Conservation (phyloP, 352 stramenopile genomes). For the Phytophthora uliginosa region DNA sequence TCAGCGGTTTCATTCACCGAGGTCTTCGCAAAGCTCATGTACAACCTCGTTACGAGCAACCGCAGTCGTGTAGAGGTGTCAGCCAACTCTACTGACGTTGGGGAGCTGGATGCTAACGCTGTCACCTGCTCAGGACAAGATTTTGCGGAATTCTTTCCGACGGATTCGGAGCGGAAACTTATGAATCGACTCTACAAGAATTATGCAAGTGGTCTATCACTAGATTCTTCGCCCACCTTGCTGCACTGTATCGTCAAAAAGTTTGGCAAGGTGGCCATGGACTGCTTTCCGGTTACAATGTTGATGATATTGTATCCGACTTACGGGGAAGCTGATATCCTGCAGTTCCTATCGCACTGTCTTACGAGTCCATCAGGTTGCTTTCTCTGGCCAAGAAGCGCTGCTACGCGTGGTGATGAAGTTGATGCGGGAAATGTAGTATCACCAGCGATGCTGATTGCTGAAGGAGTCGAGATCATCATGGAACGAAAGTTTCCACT, state of each 20-base stretch:
- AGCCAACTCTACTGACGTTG: not conserved
- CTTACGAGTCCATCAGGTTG: slow-evolving; percentile 26
- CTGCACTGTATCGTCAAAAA: slow-evolving; percentile 66
- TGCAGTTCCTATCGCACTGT: slow-evolving; percentile 46
- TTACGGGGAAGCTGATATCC: slow-evolving; percentile 44
- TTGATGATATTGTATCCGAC: slow-evolving; percentile 68
- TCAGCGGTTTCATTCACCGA: slow-evolving; percentile 18
- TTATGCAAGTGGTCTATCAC: slow-evolving; percentile 49
- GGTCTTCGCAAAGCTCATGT: slow-evolving; percentile 50
- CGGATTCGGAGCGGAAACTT: slow-evolving; percentile 56
- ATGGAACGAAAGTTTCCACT: slow-evolving; percentile 59
- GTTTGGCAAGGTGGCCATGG: slow-evolving; percentile 55
- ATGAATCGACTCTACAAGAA: slow-evolving; percentile 78
- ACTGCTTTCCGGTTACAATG: slow-evolving; percentile 59
- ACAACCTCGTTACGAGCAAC: slow-evolving; percentile 44
- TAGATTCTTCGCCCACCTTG: slow-evolving; percentile 52
- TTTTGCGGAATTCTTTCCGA: slow-evolving; percentile 30
- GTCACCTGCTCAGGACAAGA: not conserved
- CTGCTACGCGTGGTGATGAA: not conserved
- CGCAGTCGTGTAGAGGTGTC: slow-evolving; percentile 41
- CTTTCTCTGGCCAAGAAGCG: slow-evolving; percentile 52
- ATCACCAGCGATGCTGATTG: slow-evolving; percentile 24
- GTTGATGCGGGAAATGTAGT: not conserved
- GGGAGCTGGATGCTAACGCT: not conserved
- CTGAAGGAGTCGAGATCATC: slow-evolving; percentile 57